A percentile compares a stretch with the other conserved stretches of the same genome.
These are phyloP conservation scores for Ilyonectria sp. DNA, from an alignment of 2,329 filamentous ascomycete species.

Conservation along the genomic window DNA sequence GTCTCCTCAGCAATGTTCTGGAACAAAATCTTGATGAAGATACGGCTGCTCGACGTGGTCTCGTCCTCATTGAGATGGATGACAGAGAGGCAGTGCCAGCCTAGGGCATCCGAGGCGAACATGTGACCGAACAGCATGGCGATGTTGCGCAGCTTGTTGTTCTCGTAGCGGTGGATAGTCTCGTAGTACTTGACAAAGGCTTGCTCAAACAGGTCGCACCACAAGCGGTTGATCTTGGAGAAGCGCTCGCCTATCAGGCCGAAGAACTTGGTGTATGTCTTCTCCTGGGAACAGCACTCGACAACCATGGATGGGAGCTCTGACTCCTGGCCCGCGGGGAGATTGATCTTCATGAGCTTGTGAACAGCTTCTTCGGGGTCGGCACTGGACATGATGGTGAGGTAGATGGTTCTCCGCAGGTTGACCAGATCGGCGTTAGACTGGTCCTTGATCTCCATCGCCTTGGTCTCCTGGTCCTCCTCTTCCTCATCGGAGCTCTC, in stretches of 20 bases:
- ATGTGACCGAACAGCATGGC: conserved; percentile 95
- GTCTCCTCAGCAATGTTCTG: conserved; percentile 91
- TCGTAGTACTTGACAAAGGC: conserved; percentile 95
- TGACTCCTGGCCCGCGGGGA: conserved; percentile 88
- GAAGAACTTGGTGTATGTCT: conserved; percentile 98
- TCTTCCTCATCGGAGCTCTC: conserved; percentile 81
- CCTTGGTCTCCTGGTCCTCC: conserved; percentile 83
- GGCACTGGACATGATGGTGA: conserved; percentile 97
- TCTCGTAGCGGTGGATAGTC: conserved; percentile 97
- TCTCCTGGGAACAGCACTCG: conserved; percentile 96
- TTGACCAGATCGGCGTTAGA: conserved; percentile 97
- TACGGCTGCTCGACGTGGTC: conserved; percentile 95
- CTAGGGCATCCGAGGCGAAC: conserved; percentile 88
- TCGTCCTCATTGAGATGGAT: conserved; percentile 97
- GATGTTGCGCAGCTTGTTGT: conserved; percentile 94
- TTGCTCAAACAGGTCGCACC: conserved; percentile 93
- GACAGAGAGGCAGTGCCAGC: conserved; percentile 89
- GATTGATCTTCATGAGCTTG: conserved; percentile 94
- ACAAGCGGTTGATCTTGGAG: conserved; percentile 94
- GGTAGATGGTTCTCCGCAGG: conserved; percentile 92
- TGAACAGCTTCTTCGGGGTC: conserved; percentile 97
- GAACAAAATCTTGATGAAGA: conserved; percentile 98
- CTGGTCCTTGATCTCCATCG: conserved; percentile 97
- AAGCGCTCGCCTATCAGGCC: conserved; percentile 95
- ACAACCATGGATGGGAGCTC: conserved; percentile 98